Evolutionary conservation across 2,329 filamentous ascomycete genomes (phyloP), one percentile per base, ranked within the genome.

Genomic region (Scedosporium apiospermum): DNA sequence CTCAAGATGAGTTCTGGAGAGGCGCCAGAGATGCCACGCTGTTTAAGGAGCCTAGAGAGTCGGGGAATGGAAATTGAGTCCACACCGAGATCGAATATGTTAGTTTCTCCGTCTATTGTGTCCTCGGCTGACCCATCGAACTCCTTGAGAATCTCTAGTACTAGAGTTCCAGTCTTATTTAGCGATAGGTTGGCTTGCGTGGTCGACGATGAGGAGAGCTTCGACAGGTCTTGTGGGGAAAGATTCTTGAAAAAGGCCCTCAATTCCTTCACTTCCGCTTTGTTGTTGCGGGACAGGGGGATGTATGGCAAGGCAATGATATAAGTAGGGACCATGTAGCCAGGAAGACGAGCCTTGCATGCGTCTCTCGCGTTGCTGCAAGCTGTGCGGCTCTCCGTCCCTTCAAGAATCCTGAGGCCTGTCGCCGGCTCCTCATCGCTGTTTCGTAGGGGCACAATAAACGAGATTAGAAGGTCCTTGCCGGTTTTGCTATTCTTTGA

Each of bases 261-360:
- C 2, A 97, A 75, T 42, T 80, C 78, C 69, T 89, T 93, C 6
- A 81, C 80, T 68, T 97, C 92, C 0, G 89, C 88, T 71, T 97
- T 97, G 74, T 96, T 96, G 72, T 96, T 97, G 6, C 89, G 78
- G 1, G 91, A 96, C 0, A 97, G 78, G 0, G 93, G 93, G 62
- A 97, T 86, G 6, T 77, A 80, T 0, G 86, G 81, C 6, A 96
- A 75, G 3, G 82, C 83, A 26, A 96, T 77, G 64, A 96, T 86
- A 69, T 95, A 90, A 0, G 91, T 93, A 0, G 93, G 93, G 1
- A 97, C 84, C 93, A 97, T 97, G 71, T 97, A 97, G 0, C 82
- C 83, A 0, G 93, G 90, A 3, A 97, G 80, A 23, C 79, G 84
- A 1, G 82, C 77, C 41, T 83, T 82, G 67, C 92, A 96, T n/a